A percentile compares a stretch with the other conserved stretches of the same genome.
Evolutionary conservation across 2,329 filamentous ascomycete genomes (phyloP).

Genomic region (Tolypocladium inflatum): DNA sequence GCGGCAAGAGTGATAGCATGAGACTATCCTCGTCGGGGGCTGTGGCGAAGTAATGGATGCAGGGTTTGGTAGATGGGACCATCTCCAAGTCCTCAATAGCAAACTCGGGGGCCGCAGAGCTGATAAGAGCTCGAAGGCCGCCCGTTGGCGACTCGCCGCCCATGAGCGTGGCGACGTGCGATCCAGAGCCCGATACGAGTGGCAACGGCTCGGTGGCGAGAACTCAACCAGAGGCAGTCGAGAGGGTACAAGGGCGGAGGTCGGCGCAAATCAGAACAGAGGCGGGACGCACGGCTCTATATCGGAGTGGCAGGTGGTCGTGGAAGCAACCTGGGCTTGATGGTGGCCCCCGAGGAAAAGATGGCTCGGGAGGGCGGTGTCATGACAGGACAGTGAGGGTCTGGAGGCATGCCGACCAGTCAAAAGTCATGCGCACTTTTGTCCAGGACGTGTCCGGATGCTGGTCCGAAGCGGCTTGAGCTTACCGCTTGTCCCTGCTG

Average conservation of each 20-base stretch:
- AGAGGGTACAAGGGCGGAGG: neutral
- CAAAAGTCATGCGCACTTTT: neutral
- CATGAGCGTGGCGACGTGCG: constrained; percentile 7
- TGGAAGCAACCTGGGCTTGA: neutral
- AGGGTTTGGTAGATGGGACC: constrained; percentile 26
- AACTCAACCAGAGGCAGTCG: neutral
- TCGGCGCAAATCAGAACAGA: neutral
- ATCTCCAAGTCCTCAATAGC: constrained; percentile 14
- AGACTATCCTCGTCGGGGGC: constrained; percentile 31
- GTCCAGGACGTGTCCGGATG: neutral
- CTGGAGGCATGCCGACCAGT: neutral
- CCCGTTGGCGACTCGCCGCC: constrained; percentile 12
- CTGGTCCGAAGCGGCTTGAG: neutral
- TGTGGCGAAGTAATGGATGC: constrained; percentile 32
- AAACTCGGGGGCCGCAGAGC: constrained; percentile 12
- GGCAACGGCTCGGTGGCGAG: neutral
- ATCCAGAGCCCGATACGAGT: neutral
- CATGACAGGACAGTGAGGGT: neutral
- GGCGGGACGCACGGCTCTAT: neutral
- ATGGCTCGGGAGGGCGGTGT: neutral
- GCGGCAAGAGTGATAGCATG: constrained; percentile 32
- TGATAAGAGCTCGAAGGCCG: constrained; percentile 15
- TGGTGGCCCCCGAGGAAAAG: neutral
- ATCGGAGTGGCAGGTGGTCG: neutral
- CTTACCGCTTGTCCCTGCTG: neutral